Evolutionary conservation across 192 early-diverging fungal genomes (phyloP).

Genomic region (Lunasporangiospora selenospora): DNA sequence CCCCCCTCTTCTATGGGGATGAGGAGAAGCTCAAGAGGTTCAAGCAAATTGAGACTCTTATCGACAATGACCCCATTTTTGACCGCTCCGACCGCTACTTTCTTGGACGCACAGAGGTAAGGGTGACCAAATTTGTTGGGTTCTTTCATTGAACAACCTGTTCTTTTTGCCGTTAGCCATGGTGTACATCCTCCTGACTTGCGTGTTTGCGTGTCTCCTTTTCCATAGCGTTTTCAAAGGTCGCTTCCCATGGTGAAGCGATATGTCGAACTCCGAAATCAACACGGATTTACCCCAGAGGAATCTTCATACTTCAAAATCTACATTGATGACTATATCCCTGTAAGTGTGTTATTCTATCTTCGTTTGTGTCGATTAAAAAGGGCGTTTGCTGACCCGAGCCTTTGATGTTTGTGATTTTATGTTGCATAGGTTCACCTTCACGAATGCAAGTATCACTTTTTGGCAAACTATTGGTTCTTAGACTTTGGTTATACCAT

Average conservation of each 20-base stretch:
- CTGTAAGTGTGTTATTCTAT: slow-evolving; percentile 10
- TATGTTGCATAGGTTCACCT: slow-evolving; percentile 25
- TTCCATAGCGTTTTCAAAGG: slow-evolving; percentile 49
- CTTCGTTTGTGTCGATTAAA: slow-evolving; percentile 9
- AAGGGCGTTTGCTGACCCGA: slow-evolving; percentile 7
- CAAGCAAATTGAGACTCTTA: slow-evolving; percentile 45
- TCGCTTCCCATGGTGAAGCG: slow-evolving; percentile 51
- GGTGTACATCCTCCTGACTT: background rate
- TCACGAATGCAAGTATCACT: slow-evolving; percentile 37
- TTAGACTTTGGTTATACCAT: no score
- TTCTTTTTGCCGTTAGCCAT: background rate
- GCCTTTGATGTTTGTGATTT: background rate
- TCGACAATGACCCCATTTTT: slow-evolving; percentile 54
- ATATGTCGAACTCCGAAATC: slow-evolving; percentile 54
- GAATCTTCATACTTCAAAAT: slow-evolving; percentile 46
- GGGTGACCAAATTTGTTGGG: slow-evolving; percentile 60
- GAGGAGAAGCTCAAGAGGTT: slow-evolving; percentile 36
- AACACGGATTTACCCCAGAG: slow-evolving; percentile 52
- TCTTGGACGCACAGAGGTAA: slow-evolving; percentile 57
- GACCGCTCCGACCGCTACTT: slow-evolving; percentile 55
- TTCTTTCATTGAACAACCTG: background rate
- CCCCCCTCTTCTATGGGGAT: slow-evolving; percentile 52
- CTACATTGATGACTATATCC: slow-evolving; percentile 60
- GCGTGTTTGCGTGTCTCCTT: background rate
- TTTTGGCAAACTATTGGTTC: no score